A percentile compares a stretch with the other conserved stretches of the same genome.
Conservation (phyloP, 192 early-diverging fungal species). For the Coemansia sp. region DNA sequence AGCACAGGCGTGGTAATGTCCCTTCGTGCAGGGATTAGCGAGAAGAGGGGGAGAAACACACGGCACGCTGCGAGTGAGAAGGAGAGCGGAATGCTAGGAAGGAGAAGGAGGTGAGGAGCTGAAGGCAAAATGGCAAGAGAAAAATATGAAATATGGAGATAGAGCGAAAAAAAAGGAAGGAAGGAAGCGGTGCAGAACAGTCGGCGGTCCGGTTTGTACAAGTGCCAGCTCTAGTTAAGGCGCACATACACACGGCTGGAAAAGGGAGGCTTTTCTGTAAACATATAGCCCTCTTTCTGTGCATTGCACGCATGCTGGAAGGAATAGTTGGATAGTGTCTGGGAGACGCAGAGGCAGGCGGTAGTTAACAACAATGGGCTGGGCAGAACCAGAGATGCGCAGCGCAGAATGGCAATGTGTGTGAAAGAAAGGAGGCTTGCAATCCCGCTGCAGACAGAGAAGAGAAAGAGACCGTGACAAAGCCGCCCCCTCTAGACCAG, state of each 20-base stretch:
- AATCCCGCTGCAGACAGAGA: neutral
- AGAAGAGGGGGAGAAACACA: neutral
- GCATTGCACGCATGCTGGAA: neutral
- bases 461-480: neutral
- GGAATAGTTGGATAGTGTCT: too few species aligned
- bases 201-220: neutral
- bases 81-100: neutral
- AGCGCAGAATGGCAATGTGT: neutral
- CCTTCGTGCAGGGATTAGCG: slow-evolving; percentile 13
- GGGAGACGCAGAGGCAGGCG: neutral
- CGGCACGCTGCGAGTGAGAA: neutral
- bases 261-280: slow-evolving; percentile 10
- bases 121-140: neutral
- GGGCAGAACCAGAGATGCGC: neutral
- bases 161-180: neutral
- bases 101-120: neutral
- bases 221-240: neutral
- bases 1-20: slow-evolving; percentile 4
- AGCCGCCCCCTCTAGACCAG: too few species aligned
- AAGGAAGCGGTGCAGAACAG: slow-evolving; percentile 1
- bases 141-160: neutral
- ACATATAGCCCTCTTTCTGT: slow-evolving; percentile 1
- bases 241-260: neutral
- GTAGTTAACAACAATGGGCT: slow-evolving; percentile 7
- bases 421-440: slow-evolving; percentile 11